A percentile compares a stretch with the other conserved stretches of the same genome.
Evolutionary conservation across 140 eudicot genomes (phyloP).

Genomic region (Erigeron philadelphicus): DNA sequence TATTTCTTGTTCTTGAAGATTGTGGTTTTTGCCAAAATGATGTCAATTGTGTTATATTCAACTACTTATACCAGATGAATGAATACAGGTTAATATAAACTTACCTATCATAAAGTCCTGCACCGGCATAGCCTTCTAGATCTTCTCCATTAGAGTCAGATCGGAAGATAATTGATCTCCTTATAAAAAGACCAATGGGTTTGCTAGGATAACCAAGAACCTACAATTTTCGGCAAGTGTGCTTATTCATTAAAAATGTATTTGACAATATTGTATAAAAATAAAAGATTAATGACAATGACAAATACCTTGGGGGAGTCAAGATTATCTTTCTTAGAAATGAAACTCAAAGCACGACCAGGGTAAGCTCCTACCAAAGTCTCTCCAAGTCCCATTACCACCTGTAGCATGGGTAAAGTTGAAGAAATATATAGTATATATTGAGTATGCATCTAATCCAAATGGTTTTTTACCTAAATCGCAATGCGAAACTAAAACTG

Average conservation of each 20-base stretch:
- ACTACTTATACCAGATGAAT: neutral
- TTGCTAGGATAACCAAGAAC: slow-evolving; percentile 97
- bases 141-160: slow-evolving; percentile 99
- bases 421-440: neutral
- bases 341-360: slow-evolving; percentile 86
- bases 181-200: slow-evolving; percentile 86
- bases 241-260: neutral
- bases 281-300: neutral
- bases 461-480: neutral
- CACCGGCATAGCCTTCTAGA: slow-evolving; percentile 99
- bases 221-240: slow-evolving; percentile 34
- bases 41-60: neutral
- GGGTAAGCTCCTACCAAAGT: slow-evolving; percentile 92
- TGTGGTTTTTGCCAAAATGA: neutral
- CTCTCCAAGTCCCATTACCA: slow-evolving; percentile 90
- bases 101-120: slow-evolving; percentile 98
- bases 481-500: neutral
- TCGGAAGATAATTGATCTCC: slow-evolving; percentile 79
- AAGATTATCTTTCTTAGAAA: slow-evolving; percentile 66
- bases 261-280: slow-evolving; percentile 10
- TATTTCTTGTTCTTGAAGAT: neutral
- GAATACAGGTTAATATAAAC: neutral
- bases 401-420: slow-evolving; percentile 36
- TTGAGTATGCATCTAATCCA: neutral
- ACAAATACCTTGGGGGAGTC: slow-evolving; percentile 63